Evolutionary conservation across 2,329 filamentous ascomycete genomes (phyloP).

Genomic region (Celoporthe dispersa): DNA sequence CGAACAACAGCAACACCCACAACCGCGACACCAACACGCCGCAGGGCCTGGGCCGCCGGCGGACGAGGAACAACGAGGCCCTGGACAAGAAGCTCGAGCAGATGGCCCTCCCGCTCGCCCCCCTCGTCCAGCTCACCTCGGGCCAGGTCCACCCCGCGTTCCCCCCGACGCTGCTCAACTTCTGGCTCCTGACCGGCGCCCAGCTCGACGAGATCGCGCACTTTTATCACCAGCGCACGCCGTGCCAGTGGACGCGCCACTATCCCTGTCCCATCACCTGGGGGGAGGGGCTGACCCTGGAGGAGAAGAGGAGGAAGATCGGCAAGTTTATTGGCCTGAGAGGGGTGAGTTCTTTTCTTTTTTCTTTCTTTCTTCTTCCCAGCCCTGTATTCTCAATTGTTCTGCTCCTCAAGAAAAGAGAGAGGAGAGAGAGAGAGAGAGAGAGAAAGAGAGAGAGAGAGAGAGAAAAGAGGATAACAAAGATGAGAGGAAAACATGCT

Average conservation of each 20-base stretch:
- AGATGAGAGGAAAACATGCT: conserved; percentile 4
- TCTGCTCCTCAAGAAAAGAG: too few relatives aligned
- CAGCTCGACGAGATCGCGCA: conserved; percentile 72
- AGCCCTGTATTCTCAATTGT: not conserved
- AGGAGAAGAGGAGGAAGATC: conserved; percentile 74
- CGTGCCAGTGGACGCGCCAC: conserved; percentile 54
- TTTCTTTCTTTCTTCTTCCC: not conserved
- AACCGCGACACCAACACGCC: conserved; percentile 26
- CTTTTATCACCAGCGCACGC: conserved; percentile 74
- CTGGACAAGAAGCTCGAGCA: conserved; percentile 66
- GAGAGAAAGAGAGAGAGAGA: not conserved
- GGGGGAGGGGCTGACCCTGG: conserved; percentile 55
- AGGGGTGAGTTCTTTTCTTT: conserved; percentile 43
- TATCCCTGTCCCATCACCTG: conserved; percentile 75
- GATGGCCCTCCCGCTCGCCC: conserved; percentile 68
- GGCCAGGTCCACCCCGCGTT: conserved; percentile 68
- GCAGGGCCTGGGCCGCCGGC: conserved; percentile 40
- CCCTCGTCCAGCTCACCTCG: conserved; percentile 66
- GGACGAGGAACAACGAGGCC: conserved; percentile 51
- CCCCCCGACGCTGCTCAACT: conserved; percentile 68
- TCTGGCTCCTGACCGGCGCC: conserved; percentile 73
- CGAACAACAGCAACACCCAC: conserved; percentile 21
- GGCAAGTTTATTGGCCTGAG: conserved; percentile 75
- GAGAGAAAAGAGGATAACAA: not conserved
- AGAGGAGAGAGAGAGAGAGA: too few relatives aligned